A percentile compares a stretch with the other conserved stretches of the same genome.
Evolutionary conservation across 225 moss, liverwort and hornwort genomes (phyloP).

Genomic region (Straminergon stramineum): DNA sequence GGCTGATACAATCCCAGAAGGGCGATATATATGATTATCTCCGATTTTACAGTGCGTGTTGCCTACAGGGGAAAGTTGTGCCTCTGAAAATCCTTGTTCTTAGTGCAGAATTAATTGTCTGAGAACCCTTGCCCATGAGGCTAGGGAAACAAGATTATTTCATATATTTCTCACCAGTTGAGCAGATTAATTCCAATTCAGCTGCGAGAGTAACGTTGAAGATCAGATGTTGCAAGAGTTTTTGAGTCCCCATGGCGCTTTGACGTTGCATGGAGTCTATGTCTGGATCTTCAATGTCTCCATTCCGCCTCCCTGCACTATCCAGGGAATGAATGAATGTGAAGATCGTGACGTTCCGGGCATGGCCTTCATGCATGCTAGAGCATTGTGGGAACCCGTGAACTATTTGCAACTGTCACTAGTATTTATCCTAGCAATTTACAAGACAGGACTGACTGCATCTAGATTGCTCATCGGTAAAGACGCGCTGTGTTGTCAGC

Average conservation of each 20-base stretch:
- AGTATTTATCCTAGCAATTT: background rate
- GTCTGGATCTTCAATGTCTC: conserved; percentile 22
- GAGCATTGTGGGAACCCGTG: conserved; percentile 11
- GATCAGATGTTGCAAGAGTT: conserved; percentile 8
- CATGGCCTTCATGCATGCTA: conserved; percentile 39
- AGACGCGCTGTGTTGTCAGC: background rate
- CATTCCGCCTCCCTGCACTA: background rate
- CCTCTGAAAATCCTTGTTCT: background rate
- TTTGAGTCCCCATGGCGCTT: conserved; percentile 7
- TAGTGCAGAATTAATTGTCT: background rate
- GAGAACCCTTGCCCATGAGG: background rate
- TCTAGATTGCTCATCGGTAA: background rate
- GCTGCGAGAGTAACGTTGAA: background rate
- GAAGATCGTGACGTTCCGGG: background rate
- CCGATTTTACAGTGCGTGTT: background rate
- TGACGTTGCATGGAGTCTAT: conserved; percentile 53
- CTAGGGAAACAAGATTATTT: background rate
- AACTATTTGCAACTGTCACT: conserved; percentile 14
- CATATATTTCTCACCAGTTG: too few species aligned
- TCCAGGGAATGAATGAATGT: background rate
- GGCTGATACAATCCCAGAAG: background rate
- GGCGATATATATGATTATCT: background rate
- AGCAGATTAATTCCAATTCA: background rate
- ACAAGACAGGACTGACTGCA: background rate
- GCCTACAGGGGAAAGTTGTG: background rate